Percentiles rank a stretch among this genome's conserved stretches.
phyloP scores from a whole-genome alignment of 768 basidiomycete genomes.

The Cyathus striatus region DNA sequence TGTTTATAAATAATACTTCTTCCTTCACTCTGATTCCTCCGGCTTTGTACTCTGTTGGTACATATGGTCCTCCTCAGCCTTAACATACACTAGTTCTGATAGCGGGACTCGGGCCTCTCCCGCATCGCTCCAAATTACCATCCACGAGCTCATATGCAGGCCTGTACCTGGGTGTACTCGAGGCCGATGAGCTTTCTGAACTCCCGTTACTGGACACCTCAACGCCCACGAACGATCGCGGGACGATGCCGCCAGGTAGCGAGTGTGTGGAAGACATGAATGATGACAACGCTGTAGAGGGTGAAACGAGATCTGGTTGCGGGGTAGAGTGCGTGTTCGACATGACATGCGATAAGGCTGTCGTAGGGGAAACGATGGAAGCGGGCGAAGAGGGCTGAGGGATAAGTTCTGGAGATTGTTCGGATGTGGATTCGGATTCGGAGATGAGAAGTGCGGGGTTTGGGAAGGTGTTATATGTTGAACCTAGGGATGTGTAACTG shows the following conservation, averaged over 20 bases:
- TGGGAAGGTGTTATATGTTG: conserved; percentile 89
- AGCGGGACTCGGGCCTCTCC: conserved; percentile 33
- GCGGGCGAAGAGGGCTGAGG: conserved; percentile 13
- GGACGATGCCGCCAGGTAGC: conserved; percentile 7
- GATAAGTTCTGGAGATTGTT: neutral
- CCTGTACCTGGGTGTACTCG: conserved; percentile 38
- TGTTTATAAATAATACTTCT: no score
- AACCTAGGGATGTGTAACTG: conserved; percentile 97
- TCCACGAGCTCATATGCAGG: conserved; percentile 83
- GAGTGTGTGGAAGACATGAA: conserved; percentile 24
- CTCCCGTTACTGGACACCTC: neutral
- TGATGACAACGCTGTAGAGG: conserved; percentile 21
- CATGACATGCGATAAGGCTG: conserved; percentile 17
- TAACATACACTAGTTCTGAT: no score
- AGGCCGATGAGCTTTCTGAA: conserved; percentile 3
- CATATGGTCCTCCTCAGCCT: no score
- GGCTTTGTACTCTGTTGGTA: no score
- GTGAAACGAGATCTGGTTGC: conserved; percentile 12
- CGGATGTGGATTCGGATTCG: neutral
- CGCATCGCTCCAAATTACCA: conserved; percentile 67
- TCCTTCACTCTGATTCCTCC: no score
- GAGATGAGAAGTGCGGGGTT: conserved; percentile 75
- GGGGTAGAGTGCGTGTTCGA: conserved; percentile 12
- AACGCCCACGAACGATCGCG: conserved; percentile 1
- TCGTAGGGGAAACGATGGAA: conserved; percentile 16